These are phyloP conservation scores for Pseudomicrostroma phylloplanum DNA, from an alignment of 1,284 basidiomycete species.

Conservation along the genomic window DNA sequence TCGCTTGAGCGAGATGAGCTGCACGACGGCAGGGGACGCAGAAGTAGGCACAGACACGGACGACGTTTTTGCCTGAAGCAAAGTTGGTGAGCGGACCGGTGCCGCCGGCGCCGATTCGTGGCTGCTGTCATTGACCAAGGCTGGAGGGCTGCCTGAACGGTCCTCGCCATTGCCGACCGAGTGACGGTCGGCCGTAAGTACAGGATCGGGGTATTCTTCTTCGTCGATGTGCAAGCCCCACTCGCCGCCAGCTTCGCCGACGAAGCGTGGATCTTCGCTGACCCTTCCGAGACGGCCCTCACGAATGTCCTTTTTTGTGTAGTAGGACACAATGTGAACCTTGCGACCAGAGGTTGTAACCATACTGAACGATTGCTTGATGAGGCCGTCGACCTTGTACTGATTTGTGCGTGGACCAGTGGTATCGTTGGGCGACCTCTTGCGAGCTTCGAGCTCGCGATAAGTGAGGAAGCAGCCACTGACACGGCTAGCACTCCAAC, in stretches of 20 bases:
- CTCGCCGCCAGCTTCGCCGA: constrained; percentile 37
- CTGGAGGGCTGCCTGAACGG: not conserved
- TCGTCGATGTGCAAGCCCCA: constrained; percentile 39
- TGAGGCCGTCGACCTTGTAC: constrained; percentile 49
- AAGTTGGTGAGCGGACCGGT: not conserved
- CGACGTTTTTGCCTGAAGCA: not conserved
- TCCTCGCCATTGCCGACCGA: not conserved
- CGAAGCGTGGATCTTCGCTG: constrained; percentile 46
- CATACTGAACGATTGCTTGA: constrained; percentile 50
- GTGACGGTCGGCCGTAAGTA: constrained; percentile 9
- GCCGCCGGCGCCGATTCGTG: not conserved
- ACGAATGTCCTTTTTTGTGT: constrained; percentile 43
- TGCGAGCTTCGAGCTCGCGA: constrained; percentile 48
- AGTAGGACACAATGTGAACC: constrained; percentile 49
- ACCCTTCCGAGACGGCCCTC: constrained; percentile 38
- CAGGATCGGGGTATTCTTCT: constrained; percentile 28
- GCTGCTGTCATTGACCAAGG: not conserved
- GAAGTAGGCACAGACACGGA: not conserved
- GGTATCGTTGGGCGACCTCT: constrained; percentile 32
- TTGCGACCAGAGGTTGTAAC: constrained; percentile 47
- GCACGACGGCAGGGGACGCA: not conserved
- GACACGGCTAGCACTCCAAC: constrained; percentile 55
- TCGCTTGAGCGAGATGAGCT: not conserved
- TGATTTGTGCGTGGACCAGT: constrained; percentile 39
- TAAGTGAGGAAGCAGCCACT: constrained; percentile 56